phyloP scores from a whole-genome alignment of 192 early-diverging fungal species.

The Dispira parvispora region DNA sequence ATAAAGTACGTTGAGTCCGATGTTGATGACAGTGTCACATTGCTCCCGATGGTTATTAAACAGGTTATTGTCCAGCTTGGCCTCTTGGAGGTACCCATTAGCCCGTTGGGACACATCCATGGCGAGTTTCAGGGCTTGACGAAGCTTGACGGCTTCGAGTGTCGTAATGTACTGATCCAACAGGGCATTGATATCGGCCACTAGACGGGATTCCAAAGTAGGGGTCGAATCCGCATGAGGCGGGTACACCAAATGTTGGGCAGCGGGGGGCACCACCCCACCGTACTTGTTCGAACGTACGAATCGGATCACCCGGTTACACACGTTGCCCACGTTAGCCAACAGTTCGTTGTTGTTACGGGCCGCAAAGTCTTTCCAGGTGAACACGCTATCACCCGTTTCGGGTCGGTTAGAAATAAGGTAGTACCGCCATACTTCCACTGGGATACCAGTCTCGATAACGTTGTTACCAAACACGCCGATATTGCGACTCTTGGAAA shows the following conservation, averaged over 20 bases:
- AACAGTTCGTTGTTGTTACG: constrained; percentile 94
- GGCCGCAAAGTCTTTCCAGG: constrained; percentile 81
- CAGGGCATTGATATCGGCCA: constrained; percentile 68
- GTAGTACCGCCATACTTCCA: constrained; percentile 95
- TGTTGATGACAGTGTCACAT: constrained; percentile 76
- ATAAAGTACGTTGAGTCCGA: constrained; percentile 77
- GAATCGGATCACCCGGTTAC: constrained; percentile 94
- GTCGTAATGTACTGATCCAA: constrained; percentile 58
- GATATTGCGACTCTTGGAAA: constrained; percentile 88
- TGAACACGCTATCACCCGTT: constrained; percentile 75
- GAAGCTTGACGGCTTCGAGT: constrained; percentile 73
- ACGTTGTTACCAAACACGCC: constrained; percentile 98
- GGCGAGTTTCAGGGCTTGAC: constrained; percentile 56
- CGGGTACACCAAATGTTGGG: constrained; percentile 19
- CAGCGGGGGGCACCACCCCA: constrained; percentile 48
- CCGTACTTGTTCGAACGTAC: constrained; percentile 72
- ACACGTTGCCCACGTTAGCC: constrained; percentile 93
- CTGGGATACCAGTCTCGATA: constrained; percentile 69
- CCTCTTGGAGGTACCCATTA: constrained; percentile 89
- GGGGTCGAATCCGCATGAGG: constrained; percentile 25
- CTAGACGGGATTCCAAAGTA: constrained; percentile 46
- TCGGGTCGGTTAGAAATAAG: constrained; percentile 87
- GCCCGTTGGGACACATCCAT: constrained; percentile 93
- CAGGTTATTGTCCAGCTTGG: constrained; percentile 77
- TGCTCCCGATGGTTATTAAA: constrained; percentile 56